These are phyloP conservation scores for Dioszegia crocea DNA, from an alignment of 768 basidiomycete species.

Conservation along the genomic window DNA sequence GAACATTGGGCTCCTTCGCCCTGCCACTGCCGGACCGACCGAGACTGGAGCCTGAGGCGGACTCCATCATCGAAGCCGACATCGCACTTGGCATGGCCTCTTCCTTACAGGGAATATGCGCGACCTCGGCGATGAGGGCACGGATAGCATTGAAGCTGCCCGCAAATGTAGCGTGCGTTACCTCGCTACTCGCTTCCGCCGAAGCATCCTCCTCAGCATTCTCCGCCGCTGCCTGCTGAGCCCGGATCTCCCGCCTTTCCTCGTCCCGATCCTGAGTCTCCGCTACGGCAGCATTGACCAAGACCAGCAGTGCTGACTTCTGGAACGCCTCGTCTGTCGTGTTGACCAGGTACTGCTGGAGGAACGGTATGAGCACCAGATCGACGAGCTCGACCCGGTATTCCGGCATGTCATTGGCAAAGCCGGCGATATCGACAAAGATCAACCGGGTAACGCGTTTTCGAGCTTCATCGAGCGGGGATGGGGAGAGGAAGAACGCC, in stretches of 20 bases:
- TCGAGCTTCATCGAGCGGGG: constrained; percentile 12
- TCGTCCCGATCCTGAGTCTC: constrained; percentile 49
- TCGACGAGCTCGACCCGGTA: constrained; percentile 43
- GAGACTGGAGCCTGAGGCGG: constrained; percentile 2
- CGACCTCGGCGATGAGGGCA: constrained; percentile 29
- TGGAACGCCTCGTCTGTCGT: constrained; percentile 47
- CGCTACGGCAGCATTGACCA: constrained; percentile 42
- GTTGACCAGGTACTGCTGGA: constrained; percentile 45
- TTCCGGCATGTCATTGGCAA: constrained; percentile 41
- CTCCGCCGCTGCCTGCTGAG: constrained; percentile 11
- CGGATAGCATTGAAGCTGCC: constrained; percentile 40
- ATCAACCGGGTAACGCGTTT: constrained; percentile 35
- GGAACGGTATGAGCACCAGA: constrained; percentile 47
- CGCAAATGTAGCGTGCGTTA: constrained; percentile 33
- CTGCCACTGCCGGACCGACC: constrained; percentile 6
- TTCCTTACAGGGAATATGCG: constrained; percentile 32
- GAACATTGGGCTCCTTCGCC: background rate
- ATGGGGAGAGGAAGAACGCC: constrained; percentile 30
- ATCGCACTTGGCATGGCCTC: background rate
- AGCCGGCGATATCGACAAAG: constrained; percentile 44
- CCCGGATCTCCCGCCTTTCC: constrained; percentile 23
- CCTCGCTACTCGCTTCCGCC: constrained; percentile 21
- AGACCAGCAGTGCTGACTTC: constrained; percentile 38
- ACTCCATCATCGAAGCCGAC: constrained; percentile 5
- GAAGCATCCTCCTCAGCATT: constrained; percentile 32